Evolutionary conservation across 1,284 basidiomycete species (phyloP).

Genomic region (Cryptococcus hybrid): DNA sequence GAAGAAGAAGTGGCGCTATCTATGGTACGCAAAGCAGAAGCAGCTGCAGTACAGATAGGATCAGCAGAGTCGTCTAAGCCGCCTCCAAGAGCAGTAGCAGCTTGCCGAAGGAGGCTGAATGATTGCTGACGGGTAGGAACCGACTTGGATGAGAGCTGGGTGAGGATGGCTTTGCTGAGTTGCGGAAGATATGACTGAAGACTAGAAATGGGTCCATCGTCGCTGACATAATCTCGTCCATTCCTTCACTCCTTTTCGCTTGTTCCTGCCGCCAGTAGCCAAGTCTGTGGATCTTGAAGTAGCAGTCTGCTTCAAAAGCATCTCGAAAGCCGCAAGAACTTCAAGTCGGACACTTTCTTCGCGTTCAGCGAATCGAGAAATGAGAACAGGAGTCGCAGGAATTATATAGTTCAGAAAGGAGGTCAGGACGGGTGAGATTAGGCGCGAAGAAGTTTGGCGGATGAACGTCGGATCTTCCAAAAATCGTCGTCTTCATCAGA

Average conservation of each 20-base stretch:
- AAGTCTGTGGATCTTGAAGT: conserved; percentile 30
- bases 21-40: conserved; percentile 50
- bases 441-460: conserved; percentile 85
- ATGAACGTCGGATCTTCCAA: conserved; percentile 92
- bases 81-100: conserved; percentile 78
- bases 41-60: conserved; percentile 50
- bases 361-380: conserved; percentile 87
- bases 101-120: conserved; percentile 71
- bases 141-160: conserved; percentile 82
- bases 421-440: conserved; percentile 82
- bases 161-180: conserved; percentile 75
- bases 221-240: conserved; percentile 56
- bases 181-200: conserved; percentile 70
- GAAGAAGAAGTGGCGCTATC: conserved; percentile 65
- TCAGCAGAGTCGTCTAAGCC: conserved; percentile 71
- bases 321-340: conserved; percentile 81
- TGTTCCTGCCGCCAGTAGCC: conserved; percentile 33
- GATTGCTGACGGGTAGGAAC: conserved; percentile 80
- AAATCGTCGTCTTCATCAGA: conserved; percentile 99
- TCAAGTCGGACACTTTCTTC: conserved; percentile 96
- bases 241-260: conserved; percentile 69
- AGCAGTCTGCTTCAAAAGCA: conserved; percentile 73
- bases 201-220: conserved; percentile 54
- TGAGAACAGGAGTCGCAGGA: conserved; percentile 81
- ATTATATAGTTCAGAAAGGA: conserved; percentile 74